Conservation (phyloP, 169 alveolate genomes). For the Theileria orientalis region DNA sequence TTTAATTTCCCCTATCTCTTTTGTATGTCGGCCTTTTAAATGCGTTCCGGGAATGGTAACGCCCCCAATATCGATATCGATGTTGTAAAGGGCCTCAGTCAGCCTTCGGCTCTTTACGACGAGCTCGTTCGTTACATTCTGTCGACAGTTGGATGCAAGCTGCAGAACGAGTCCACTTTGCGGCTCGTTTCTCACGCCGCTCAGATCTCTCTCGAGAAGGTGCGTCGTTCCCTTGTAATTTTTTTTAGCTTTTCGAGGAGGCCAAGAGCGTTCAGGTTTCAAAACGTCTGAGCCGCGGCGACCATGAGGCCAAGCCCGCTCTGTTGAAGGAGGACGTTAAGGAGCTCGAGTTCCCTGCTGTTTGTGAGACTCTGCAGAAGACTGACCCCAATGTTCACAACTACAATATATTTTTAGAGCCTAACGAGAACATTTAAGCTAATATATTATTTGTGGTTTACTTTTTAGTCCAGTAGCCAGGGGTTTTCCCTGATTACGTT, state of each 20-base stretch:
- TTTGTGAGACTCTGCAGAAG: slow-evolving; percentile 59
- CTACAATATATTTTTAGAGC: slow-evolving; percentile 62
- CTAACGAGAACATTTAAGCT: slow-evolving; percentile 37
- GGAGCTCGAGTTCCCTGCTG: slow-evolving; percentile 57
- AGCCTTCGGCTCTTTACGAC: slow-evolving; percentile 65
- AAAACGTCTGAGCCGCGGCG: slow-evolving; percentile 25
- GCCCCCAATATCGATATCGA: slow-evolving; percentile 56
- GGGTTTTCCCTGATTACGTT: slow-evolving; percentile 78
- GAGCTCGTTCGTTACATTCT: slow-evolving; percentile 59
- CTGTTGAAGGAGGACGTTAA: slow-evolving; percentile 36
- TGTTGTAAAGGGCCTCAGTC: slow-evolving; percentile 58
- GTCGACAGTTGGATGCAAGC: slow-evolving; percentile 60
- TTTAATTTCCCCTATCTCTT: too few species aligned
- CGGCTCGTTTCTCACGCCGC: slow-evolving; percentile 66
- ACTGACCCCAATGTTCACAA: slow-evolving; percentile 47
- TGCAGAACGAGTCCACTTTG: slow-evolving; percentile 59
- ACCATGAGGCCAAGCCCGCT: slow-evolving; percentile 30
- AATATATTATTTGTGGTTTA: neutral
- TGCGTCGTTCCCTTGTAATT: neutral
- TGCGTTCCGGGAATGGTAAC: slow-evolving; percentile 3
- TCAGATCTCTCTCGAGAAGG: slow-evolving; percentile 63
- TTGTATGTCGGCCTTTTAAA: neutral
- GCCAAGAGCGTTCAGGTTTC: slow-evolving; percentile 52
- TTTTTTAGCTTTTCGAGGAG: slow-evolving; percentile 47
- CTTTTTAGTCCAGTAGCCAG: slow-evolving; percentile 72